A percentile compares a stretch with the other conserved stretches of the same genome.
Conservation (phyloP, 306 rosid species). For the Acacia acuminata region DNA sequence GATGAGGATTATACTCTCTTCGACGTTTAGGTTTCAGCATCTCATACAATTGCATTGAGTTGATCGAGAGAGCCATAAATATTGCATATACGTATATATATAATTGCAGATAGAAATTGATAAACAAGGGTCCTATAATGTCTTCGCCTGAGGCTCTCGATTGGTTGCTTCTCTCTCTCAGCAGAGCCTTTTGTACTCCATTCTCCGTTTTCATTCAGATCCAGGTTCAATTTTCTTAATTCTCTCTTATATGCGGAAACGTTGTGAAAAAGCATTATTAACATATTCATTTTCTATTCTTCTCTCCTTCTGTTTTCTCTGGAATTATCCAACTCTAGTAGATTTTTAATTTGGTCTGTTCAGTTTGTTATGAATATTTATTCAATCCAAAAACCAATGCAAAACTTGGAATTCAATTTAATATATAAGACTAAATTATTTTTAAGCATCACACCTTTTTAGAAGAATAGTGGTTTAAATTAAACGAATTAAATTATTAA, state of each 20-base stretch:
- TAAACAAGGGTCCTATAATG: slow-evolving; percentile 33
- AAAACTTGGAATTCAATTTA: too few relatives aligned
- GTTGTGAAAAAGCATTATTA: neutral
- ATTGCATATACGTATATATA: neutral
- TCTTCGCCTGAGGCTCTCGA: slow-evolving; percentile 56
- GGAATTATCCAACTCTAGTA: neutral
- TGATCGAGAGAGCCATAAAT: neutral
- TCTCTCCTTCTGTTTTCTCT: neutral
- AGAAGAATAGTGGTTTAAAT: too few relatives aligned
- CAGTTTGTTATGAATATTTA: neutral
- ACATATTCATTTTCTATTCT: neutral
- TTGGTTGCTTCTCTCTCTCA: slow-evolving; percentile 66
- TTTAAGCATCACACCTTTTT: too few relatives aligned
- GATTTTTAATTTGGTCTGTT: neutral
- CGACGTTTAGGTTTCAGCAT: neutral
- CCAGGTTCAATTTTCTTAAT: slow-evolving; percentile 58
- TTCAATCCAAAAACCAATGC: too few relatives aligned
- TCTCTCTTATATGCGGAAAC: neutral
- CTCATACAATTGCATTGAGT: neutral
- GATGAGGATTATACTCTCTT: neutral
- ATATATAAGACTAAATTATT: too few relatives aligned
- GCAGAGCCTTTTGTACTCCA: slow-evolving; percentile 56
- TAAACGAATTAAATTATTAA: too few relatives aligned
- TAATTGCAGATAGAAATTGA: neutral
- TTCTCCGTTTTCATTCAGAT: slow-evolving; percentile 76